phyloP scores from a whole-genome alignment of 2,329 filamentous ascomycete species.

The Chaetothyriales sp. region DNA sequence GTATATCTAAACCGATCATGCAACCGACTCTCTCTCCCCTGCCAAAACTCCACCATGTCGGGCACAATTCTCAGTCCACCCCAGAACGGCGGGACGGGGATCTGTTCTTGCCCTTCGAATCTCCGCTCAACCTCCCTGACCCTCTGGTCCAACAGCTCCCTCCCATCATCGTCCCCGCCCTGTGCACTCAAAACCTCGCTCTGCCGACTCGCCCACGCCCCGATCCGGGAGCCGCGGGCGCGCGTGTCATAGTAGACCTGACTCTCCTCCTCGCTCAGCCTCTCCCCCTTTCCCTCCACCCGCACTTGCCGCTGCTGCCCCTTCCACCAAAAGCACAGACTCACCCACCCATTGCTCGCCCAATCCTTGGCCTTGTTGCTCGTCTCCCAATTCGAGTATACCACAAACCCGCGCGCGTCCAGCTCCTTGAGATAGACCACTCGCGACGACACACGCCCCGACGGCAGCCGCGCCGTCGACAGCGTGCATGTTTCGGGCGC shows the following conservation, averaged over 20 bases:
- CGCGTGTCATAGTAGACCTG: constrained; percentile 51
- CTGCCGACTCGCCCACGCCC: constrained; percentile 88
- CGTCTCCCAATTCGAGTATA: constrained; percentile 87
- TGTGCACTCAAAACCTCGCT: constrained; percentile 52
- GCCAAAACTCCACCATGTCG: constrained; percentile 87
- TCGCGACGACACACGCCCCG: constrained; percentile 69
- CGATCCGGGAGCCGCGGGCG: constrained; percentile 68
- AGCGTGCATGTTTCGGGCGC: constrained; percentile 84
- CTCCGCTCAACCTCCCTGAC: constrained; percentile 62
- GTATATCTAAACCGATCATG: constrained; percentile 90
- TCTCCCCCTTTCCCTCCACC: constrained; percentile 63
- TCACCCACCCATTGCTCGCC: constrained; percentile 59
- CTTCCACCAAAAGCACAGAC: constrained; percentile 84
- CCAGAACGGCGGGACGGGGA: constrained; percentile 90
- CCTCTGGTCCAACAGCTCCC: constrained; percentile 60
- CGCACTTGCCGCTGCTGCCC: constrained; percentile 76
- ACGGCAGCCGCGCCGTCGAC: constrained; percentile 70
- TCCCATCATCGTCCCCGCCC: constrained; percentile 45
- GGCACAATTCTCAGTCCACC: constrained; percentile 78
- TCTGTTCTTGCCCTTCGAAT: constrained; percentile 63
- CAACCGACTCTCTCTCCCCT: constrained; percentile 74
- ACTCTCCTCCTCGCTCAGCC: constrained; percentile 57
- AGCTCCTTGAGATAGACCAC: constrained; percentile 94
- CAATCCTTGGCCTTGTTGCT: constrained; percentile 56
- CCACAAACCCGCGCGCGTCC: constrained; percentile 66